Base-by-base conservation (phyloP, 441 rosid species). In the Erysimum cheiri region DNA sequence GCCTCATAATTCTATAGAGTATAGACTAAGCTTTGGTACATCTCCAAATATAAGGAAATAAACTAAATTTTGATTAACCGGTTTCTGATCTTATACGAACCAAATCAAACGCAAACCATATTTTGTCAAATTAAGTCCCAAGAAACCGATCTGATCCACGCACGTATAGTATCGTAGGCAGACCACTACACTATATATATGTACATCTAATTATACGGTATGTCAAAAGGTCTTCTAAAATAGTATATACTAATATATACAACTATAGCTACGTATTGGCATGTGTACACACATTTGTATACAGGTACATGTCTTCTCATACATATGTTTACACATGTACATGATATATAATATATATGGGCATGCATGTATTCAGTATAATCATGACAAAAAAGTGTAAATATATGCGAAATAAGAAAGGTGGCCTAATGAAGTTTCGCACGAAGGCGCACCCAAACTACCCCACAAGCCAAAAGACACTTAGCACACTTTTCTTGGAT, bases 401-500 rank as follows among this genome's bases (percentile, higher is more conserved):
- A 60, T 55, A 62, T 53, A 54, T 53, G 59, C 28, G 36, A 36
- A 57, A 64, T 37, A 48, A 48, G 56, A 61, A 61, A 47, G 29
- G 63, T 58, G 52, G 71, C 26, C 36, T 56, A 63, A 69, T 70
- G 72, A 72, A 70, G 4, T 52, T 75, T 58, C 62, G 71, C 79
- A 76, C 79, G 79, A 70, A 76, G 53, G 46, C 79, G 79, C 79
- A 76, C 72, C 75, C 52, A 76, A 70, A 12, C 15, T 58, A 76
- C 79, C 79, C 79, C 71, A 64, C 79, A 63, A 70, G 75, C 75
- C 79, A 70, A 69, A 75, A 70, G 79, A 64, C 61, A 49, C 50
- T 69, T 70, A 70, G 15, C 67, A 70, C 59, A 41, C 52, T 59
- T 70, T 76, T 52, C 22, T 70, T 70, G 46, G 1, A 70, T 2